Conservation (phyloP, 2,329 filamentous ascomycete species). For the Exophiala viscosa region DNA sequence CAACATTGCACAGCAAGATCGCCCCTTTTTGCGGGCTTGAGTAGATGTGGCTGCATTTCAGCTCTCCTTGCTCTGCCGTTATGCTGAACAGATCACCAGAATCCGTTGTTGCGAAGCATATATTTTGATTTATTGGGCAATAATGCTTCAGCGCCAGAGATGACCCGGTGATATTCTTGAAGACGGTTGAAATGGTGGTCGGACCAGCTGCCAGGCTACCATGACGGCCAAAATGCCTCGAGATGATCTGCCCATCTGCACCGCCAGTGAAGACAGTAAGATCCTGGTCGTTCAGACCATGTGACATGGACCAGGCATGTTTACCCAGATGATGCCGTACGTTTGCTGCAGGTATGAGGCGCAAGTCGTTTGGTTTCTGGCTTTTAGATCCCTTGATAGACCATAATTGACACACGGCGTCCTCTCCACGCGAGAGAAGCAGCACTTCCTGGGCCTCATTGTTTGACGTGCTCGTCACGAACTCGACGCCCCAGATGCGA, state of each 20-base stretch:
- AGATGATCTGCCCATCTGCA: constrained; percentile 67
- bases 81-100: constrained; percentile 18
- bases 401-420: constrained; percentile 75
- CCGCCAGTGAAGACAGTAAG: constrained; percentile 68
- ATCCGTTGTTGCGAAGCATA: constrained; percentile 20
- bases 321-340: constrained; percentile 74
- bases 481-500: constrained; percentile 82
- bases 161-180: constrained; percentile 13
- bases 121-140: constrained; percentile 5
- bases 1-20: constrained; percentile 5
- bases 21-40: neutral
- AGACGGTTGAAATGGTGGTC: constrained; percentile 4
- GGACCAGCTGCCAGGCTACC: neutral
- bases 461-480: constrained; percentile 44
- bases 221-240: constrained; percentile 24
- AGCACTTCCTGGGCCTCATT: constrained; percentile 37
- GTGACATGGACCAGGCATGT: constrained; percentile 77
- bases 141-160: constrained; percentile 20
- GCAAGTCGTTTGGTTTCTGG: constrained; percentile 14
- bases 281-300: constrained; percentile 31
- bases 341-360: constrained; percentile 46
- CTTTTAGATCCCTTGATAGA: constrained; percentile 43
- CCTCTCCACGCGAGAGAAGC: constrained; percentile 79
- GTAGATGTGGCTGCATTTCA: constrained; percentile 2
- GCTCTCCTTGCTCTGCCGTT: neutral